Base-by-base conservation (phyloP, 495 filamentous ascomycete genomes). In the Parathielavia hyrcaniae region DNA sequence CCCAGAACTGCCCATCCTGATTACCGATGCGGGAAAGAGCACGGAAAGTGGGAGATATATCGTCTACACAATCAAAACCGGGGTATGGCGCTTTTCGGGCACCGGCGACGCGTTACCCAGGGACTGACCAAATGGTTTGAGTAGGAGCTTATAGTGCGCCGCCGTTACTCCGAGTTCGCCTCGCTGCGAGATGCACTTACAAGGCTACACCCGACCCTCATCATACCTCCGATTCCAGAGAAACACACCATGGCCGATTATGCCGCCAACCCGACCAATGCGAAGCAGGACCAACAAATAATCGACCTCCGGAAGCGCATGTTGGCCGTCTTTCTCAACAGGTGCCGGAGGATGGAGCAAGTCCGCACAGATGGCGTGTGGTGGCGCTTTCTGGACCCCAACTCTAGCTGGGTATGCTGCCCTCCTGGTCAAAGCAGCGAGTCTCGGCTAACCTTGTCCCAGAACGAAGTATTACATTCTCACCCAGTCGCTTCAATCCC, bases 191-290 rank as follows among this genome's bases (percentile, higher is more conserved):
- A 89, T 64, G 91, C 91, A 2, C 81, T 98, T 17, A 88, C 90
- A 20, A 86, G 87, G 59, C 77, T 98, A 55, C 95, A 97, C 64
- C 93, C 93, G 1, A 97, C 93, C 3, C 81, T 97, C 36, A 85
- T 98, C 60, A 88, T 98, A 52, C 93, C 93, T 1, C 93, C 93
- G 2, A 98, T 98, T 61, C 93, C 93, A 10, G 93, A 98, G 74
- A 98, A 98, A 70, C 93, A 97, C 68, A 90, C 89, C 53, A 92
- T 97, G 86, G 92, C 93, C 48, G 93, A 98, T 67, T 98, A 98
- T 70, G 93, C 93, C 23, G 91, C 95, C 19, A 96, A 96, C 62
- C 93, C 93, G 0, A 97, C 93, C 32, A 96, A 91, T 68, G 93
- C 93, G 30, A 98, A 97, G 71, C 93, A 97, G 72, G 95, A 98